These are phyloP conservation scores for Tephrocybe sp. DNA, from an alignment of 768 basidiomycete species.

Conservation along the genomic window DNA sequence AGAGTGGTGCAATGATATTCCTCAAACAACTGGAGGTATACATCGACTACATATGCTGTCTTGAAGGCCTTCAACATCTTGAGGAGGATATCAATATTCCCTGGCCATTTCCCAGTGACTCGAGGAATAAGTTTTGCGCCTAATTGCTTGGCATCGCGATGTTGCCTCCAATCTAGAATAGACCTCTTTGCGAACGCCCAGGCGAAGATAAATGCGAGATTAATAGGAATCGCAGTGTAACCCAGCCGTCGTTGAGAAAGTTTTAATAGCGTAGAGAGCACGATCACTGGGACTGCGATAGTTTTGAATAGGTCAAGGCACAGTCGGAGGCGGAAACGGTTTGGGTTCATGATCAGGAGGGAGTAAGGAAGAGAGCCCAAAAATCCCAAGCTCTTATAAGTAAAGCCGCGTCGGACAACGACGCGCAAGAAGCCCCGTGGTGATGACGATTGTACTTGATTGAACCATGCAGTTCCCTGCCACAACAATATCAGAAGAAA, in stretches of 20 bases:
- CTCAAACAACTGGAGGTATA: conserved; percentile 63
- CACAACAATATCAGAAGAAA: conserved; percentile 7
- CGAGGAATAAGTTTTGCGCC: conserved; percentile 53
- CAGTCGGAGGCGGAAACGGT: conserved; percentile 48
- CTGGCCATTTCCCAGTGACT: conserved; percentile 70
- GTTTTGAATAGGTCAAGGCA: conserved; percentile 42
- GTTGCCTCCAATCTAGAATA: conserved; percentile 34
- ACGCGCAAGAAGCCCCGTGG: conserved; percentile 5
- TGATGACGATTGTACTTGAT: conserved; percentile 8
- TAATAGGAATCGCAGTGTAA: conserved; percentile 32
- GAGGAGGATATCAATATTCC: conserved; percentile 70
- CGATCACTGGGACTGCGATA: conserved; percentile 38
- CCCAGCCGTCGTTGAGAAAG: conserved; percentile 31
- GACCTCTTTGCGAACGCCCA: conserved; percentile 36
- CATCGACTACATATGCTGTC: conserved; percentile 59
- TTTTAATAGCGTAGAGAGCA: conserved; percentile 29
- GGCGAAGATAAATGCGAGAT: conserved; percentile 39
- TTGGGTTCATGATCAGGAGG: conserved; percentile 33
- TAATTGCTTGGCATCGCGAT: conserved; percentile 42
- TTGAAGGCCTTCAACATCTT: conserved; percentile 53
- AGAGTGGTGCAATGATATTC: conserved; percentile 71
- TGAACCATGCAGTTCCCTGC: conserved; percentile 12
- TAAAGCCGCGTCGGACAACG: background rate
- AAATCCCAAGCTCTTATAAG: background rate
- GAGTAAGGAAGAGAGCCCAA: background rate